Percentiles rank a stretch among this genome's conserved stretches.
Conservation (phyloP, 768 basidiomycete species). For the Tubosaeta sp. region DNA sequence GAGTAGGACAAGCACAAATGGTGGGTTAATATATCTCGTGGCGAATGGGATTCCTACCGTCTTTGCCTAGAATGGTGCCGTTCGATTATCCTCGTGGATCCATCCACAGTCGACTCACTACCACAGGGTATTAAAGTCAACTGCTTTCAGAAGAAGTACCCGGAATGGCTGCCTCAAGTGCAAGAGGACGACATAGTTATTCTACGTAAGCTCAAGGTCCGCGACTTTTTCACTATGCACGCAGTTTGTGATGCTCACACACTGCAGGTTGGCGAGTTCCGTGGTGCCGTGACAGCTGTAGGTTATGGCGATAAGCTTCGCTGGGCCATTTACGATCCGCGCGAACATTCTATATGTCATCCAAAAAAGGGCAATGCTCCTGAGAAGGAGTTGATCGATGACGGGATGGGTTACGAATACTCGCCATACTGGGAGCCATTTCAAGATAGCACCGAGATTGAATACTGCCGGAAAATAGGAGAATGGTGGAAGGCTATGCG, state of each 20-base stretch:
- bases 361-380: slow-evolving; percentile 37
- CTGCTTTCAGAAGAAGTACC: slow-evolving; percentile 47
- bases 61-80: slow-evolving; percentile 41
- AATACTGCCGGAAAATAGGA: slow-evolving; percentile 40
- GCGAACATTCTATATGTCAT: slow-evolving; percentile 34
- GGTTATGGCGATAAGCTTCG: slow-evolving; percentile 45
- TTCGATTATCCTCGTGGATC: slow-evolving; percentile 48
- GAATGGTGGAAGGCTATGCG: slow-evolving; percentile 46
- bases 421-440: slow-evolving; percentile 44
- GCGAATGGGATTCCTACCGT: not conserved
- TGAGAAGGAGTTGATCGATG: slow-evolving; percentile 25
- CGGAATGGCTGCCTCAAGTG: slow-evolving; percentile 49
- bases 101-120: slow-evolving; percentile 35
- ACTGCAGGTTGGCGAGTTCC: slow-evolving; percentile 32
- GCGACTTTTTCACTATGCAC: not conserved
- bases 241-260: not conserved
- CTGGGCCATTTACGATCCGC: slow-evolving; percentile 53
- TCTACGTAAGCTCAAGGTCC: slow-evolving; percentile 48
- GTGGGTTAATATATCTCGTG: slow-evolving; percentile 16
- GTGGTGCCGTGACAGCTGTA: slow-evolving; percentile 32
- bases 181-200: slow-evolving; percentile 49
- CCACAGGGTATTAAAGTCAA: slow-evolving; percentile 35
- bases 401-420: slow-evolving; percentile 37
- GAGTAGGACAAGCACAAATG: slow-evolving; percentile 20
- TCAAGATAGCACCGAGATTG: slow-evolving; percentile 33